Evolutionary conservation across 768 basidiomycete genomes (phyloP).

Genomic region (Nidularia sp.): DNA sequence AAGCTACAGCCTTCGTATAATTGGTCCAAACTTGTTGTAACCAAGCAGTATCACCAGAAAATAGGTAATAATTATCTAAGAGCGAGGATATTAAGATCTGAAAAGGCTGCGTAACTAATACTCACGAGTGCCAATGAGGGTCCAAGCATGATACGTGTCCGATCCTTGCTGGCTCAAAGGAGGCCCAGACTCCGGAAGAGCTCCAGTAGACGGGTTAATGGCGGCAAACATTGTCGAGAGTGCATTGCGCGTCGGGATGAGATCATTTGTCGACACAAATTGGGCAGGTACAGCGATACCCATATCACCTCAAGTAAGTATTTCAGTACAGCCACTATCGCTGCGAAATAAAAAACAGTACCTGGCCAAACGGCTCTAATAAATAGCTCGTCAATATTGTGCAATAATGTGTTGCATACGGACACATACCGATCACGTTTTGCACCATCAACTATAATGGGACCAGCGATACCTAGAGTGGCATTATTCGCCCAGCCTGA

Average conservation of each 20-base stretch:
- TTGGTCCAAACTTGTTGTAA: constrained; percentile 47
- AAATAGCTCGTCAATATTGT: too few species aligned
- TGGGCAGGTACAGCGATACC: constrained; percentile 58
- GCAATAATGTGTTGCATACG: too few species aligned
- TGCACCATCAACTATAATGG: constrained; percentile 59
- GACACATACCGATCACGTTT: constrained; percentile 47
- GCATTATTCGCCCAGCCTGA: constrained; percentile 54
- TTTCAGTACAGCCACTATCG: constrained; percentile 12
- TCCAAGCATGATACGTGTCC: constrained; percentile 60
- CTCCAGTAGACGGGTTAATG: constrained; percentile 48
- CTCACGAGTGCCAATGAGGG: constrained; percentile 51
- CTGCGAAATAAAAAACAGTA: constrained; percentile 5
- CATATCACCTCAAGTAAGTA: constrained; percentile 36
- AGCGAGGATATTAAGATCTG: background rate
- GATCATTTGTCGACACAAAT: constrained; percentile 59
- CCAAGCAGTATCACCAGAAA: constrained; percentile 50
- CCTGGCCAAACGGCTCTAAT: constrained; percentile 56
- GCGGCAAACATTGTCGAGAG: constrained; percentile 55
- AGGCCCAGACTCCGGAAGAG: constrained; percentile 50
- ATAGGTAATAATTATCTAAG: constrained; percentile 52
- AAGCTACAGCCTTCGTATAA: constrained; percentile 53
- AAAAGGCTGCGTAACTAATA: background rate
- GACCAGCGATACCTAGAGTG: constrained; percentile 49
- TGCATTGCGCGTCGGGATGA: constrained; percentile 51
- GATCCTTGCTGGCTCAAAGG: constrained; percentile 41